A percentile compares a stretch with the other conserved stretches of the same genome.
These are phyloP conservation scores for Xylaria longipes DNA, from an alignment of 495 filamentous ascomycete genomes.

Conservation along the genomic window DNA sequence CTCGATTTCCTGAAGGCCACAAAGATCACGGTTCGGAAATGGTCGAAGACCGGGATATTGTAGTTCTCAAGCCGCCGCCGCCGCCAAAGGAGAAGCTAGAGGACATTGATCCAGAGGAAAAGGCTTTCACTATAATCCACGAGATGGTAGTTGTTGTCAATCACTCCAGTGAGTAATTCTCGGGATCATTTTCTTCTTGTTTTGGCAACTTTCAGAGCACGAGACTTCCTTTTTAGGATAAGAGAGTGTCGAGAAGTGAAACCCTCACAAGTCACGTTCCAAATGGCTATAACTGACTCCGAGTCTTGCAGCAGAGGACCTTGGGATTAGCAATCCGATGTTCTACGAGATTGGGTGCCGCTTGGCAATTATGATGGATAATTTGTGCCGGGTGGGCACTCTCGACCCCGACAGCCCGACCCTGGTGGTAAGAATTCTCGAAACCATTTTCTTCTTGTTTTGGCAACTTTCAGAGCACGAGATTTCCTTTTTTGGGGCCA, in stretches of 20 bases:
- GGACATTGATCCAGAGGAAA: not conserved
- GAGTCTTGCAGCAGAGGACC: too few species aligned
- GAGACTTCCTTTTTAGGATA: too few species aligned
- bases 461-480: too few species aligned
- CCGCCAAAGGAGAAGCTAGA: not conserved
- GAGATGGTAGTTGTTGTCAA: not conserved
- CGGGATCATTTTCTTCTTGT: too few species aligned
- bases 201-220: too few species aligned
- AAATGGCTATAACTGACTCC: too few species aligned
- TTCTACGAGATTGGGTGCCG: not conserved
- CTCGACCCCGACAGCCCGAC: not conserved
- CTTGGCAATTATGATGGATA: not conserved
- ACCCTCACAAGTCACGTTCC: too few species aligned
- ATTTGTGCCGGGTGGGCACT: not conserved
- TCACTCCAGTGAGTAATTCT: too few species aligned
- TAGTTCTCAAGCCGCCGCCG: not conserved
- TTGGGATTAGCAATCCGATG: not conserved
- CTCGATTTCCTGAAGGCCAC: not conserved
- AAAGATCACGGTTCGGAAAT: not conserved
- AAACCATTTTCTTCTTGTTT: too few species aligned
- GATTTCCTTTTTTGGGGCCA: too few species aligned
- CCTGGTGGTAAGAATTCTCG: too few species aligned
- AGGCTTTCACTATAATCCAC: accelerated
- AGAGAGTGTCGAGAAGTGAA: too few species aligned
- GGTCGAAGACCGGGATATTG: not conserved